phyloP scores from a whole-genome alignment of 148 eudicot genomes.

The Camellia japonica region DNA sequence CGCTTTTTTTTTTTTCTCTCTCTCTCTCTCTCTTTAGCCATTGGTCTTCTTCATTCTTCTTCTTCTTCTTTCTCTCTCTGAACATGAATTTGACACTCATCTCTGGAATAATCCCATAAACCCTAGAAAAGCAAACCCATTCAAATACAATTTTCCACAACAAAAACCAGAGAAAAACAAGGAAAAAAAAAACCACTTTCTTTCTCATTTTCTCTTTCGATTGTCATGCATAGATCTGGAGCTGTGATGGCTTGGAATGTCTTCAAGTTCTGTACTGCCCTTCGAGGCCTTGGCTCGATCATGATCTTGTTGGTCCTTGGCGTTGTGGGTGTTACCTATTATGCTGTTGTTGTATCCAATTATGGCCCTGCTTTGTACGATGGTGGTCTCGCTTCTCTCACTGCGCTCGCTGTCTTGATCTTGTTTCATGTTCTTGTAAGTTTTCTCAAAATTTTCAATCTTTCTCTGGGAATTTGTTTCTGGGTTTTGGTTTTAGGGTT shows the following conservation, averaged over 20 bases:
- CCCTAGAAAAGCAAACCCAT: conserved; percentile 2
- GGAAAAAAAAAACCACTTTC: not conserved
- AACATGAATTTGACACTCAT: not conserved
- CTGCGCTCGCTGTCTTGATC: conserved; percentile 60
- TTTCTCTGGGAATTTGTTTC: not conserved
- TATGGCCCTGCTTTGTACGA: conserved; percentile 58
- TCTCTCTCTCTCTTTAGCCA: not conserved
- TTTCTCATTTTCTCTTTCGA: not conserved
- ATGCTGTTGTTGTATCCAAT: conserved; percentile 75
- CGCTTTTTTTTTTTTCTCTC: too few species aligned
- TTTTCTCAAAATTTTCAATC: not conserved
- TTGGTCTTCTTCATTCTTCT: too few species aligned
- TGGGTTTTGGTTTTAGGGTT: conserved; percentile 5
- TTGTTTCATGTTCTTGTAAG: conserved; percentile 69
- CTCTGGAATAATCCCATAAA: conserved; percentile 3
- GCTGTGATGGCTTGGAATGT: conserved; percentile 97
- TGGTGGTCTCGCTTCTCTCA: conserved; percentile 67
- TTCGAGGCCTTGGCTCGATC: conserved; percentile 85
- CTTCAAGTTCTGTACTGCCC: conserved; percentile 89
- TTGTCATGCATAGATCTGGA: conserved; percentile 67
- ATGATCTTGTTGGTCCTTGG: conserved; percentile 87
- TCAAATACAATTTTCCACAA: not conserved
- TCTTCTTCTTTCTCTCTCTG: not conserved
- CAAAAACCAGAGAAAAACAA: not conserved
- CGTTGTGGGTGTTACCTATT: conserved; percentile 86